Evolutionary conservation across 163 green algal species (phyloP), one percentile per base, ranked within the genome.

Genomic region (Chloromonas sp.): DNA sequence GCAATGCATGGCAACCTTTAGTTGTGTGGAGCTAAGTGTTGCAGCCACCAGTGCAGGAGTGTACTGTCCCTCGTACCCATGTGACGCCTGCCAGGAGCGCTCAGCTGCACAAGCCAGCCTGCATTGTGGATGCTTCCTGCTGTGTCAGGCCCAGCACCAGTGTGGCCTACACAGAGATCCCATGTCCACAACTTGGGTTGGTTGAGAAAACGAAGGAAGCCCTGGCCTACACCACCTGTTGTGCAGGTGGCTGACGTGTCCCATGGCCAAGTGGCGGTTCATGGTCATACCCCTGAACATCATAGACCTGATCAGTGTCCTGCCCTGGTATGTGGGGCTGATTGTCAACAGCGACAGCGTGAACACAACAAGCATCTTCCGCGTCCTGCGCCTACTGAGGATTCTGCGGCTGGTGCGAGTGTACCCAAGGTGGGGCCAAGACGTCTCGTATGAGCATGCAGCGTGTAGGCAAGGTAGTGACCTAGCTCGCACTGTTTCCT

Each of bases 321-420:
- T 85, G 66, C 86, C 86, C 2, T 89, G 86, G 86, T 89, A 89
- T 77, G 57, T 89, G 14, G 57, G 83, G 15, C 13, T 82, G 71
- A 66, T 1, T 11, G 2, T 89, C 60, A 3, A 59, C 14, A n/a
- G 60, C 5, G 0, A 59, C 14, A n/a, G 60, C 5, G 0, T 89
- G 11, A 79, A 82, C 77, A 71, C 76, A 60, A 85, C 85, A 0
- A 71, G 82, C 15, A 82, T 86, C 8, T 85, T 88, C 61, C 81
- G 81, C 14, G 77, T 90, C 15, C 81, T 93, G 58, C 84, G 91
- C 14, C 87, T 94, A 79, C 81, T 89, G 74, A 87, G 89, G 3
- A 81, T 94, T 0, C 89, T 94, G 74, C 87, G 91, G 5, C 66
- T 74, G 5, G 66, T 11, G 5, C 66, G 66, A 5, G 11, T 74